Percentiles rank a stretch among this genome's conserved stretches.
Evolutionary conservation across 2,329 filamentous ascomycete genomes (phyloP).

Genomic region (Botryotinia calthae): DNA sequence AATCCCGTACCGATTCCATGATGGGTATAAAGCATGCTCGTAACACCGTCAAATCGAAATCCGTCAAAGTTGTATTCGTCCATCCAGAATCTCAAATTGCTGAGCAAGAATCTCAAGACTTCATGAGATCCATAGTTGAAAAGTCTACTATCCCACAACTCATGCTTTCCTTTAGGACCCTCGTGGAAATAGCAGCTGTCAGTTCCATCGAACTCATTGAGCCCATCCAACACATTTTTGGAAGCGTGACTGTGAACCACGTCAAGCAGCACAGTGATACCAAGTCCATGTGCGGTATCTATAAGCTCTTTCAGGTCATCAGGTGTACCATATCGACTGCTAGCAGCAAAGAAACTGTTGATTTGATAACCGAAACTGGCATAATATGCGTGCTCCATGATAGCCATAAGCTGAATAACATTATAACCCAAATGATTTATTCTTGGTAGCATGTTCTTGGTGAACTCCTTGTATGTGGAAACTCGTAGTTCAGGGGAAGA

Average conservation of each 20-base stretch:
- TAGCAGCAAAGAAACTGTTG: conserved; percentile 98
- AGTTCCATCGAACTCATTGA: conserved; percentile 94
- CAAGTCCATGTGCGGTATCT: conserved; percentile 88
- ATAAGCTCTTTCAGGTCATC: conserved; percentile 97
- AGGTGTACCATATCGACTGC: conserved; percentile 88
- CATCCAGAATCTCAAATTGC: conserved; percentile 98
- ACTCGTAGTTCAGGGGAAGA: conserved; percentile 87
- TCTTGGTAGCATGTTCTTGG: conserved; percentile 82
- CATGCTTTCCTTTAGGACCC: conserved; percentile 79
- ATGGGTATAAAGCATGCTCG: conserved; percentile 94
- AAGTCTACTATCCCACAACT: conserved; percentile 91
- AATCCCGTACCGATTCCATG: conserved; percentile 99
- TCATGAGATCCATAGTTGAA: conserved; percentile 98
- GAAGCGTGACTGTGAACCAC: conserved; percentile 97
- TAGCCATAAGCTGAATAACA: conserved; percentile 95
- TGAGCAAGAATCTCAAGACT: conserved; percentile 90
- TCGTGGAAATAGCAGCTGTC: conserved; percentile 96
- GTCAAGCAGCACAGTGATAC: conserved; percentile 86
- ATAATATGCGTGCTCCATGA: conserved; percentile 99
- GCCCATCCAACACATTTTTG: conserved; percentile 91
- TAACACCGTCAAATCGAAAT: conserved; percentile 97
- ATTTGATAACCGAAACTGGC: conserved; percentile 98
- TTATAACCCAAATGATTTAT: conserved; percentile 94
- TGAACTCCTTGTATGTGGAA: conserved; percentile 97
- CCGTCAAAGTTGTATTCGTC: conserved; percentile 96